A percentile compares a stretch with the other conserved stretches of the same genome.
These are phyloP conservation scores for Westerdykella ornata DNA, from an alignment of 2,329 filamentous ascomycete genomes.

Conservation along the genomic window DNA sequence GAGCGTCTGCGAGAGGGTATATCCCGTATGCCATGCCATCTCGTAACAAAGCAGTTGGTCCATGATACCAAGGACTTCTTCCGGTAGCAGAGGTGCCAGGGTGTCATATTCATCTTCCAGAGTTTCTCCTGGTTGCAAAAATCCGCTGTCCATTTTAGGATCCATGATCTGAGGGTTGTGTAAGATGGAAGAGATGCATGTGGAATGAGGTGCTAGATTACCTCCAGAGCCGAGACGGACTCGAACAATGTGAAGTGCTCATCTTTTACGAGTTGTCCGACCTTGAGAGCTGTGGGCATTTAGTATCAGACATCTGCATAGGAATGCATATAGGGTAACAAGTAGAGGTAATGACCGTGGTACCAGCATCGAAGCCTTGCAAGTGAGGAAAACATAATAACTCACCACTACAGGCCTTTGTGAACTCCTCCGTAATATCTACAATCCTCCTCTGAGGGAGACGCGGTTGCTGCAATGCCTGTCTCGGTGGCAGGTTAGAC, in stretches of 20 bases:
- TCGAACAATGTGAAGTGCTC: constrained; percentile 90
- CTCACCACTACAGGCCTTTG: constrained; percentile 46
- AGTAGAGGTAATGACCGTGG: not conserved
- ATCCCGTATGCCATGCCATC: constrained; percentile 97
- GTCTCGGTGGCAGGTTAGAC: constrained; percentile 23
- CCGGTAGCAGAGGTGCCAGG: constrained; percentile 58
- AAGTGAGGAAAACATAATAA: constrained; percentile 14
- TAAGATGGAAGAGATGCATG: not conserved
- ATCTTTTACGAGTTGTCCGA: constrained; percentile 89
- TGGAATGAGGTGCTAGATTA: constrained; percentile 15
- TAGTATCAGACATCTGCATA: constrained; percentile 5
- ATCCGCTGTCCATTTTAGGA: constrained; percentile 96
- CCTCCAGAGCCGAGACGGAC: constrained; percentile 78
- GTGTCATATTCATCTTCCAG: constrained; percentile 79
- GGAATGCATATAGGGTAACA: not conserved
- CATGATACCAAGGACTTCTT: constrained; percentile 86
- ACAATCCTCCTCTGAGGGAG: constrained; percentile 35
- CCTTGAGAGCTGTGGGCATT: constrained; percentile 55
- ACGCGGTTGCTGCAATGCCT: constrained; percentile 17
- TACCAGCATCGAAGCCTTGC: not conserved
- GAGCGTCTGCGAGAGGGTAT: constrained; percentile 87
- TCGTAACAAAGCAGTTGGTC: constrained; percentile 87
- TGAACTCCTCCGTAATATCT: constrained; percentile 54
- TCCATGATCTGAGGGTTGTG: constrained; percentile 75
- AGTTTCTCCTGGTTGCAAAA: constrained; percentile 68